These are phyloP conservation scores for Lavandula angustifolia DNA, from an alignment of 257 asterid genomes.

Conservation along the genomic window DNA sequence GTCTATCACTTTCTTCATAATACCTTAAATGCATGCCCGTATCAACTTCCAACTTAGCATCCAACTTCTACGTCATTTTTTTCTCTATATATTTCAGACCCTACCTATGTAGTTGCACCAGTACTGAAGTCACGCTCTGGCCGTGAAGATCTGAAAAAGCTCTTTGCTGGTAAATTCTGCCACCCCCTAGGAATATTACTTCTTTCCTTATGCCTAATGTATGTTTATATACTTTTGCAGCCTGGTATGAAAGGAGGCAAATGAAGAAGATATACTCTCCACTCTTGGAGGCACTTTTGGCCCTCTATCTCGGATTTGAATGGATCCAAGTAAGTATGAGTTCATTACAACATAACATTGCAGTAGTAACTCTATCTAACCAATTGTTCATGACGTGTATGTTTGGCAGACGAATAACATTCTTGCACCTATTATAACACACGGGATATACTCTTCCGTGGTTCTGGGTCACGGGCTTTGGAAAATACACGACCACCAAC, in stretches of 20 bases:
- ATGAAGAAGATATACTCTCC: conserved; percentile 97
- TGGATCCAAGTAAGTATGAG: conserved; percentile 77
- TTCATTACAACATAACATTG: not conserved
- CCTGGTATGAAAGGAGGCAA: conserved; percentile 92
- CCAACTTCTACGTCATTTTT: not conserved
- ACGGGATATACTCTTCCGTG: conserved; percentile 85
- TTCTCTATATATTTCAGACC: conserved; percentile 51
- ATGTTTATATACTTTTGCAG: conserved; percentile 41
- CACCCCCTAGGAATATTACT: not conserved
- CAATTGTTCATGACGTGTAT: conserved; percentile 9
- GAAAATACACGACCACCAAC: conserved; percentile 87
- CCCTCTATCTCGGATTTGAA: conserved; percentile 91
- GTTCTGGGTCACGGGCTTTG: conserved; percentile 90
- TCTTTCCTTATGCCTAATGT: not conserved
- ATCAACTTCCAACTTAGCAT: conserved; percentile 6
- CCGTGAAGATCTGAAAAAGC: conserved; percentile 82
- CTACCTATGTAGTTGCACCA: conserved; percentile 83
- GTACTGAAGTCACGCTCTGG: conserved; percentile 71
- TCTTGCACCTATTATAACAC: conserved; percentile 85
- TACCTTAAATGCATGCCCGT: not conserved
- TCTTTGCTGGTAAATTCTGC: conserved; percentile 67
- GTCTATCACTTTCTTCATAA: not conserved
- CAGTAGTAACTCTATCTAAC: not conserved
- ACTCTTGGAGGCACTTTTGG: conserved; percentile 73
- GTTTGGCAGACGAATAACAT: conserved; percentile 70